Base-by-base conservation (phyloP, 495 filamentous ascomycete genomes). In the Neurospora sp. region DNA sequence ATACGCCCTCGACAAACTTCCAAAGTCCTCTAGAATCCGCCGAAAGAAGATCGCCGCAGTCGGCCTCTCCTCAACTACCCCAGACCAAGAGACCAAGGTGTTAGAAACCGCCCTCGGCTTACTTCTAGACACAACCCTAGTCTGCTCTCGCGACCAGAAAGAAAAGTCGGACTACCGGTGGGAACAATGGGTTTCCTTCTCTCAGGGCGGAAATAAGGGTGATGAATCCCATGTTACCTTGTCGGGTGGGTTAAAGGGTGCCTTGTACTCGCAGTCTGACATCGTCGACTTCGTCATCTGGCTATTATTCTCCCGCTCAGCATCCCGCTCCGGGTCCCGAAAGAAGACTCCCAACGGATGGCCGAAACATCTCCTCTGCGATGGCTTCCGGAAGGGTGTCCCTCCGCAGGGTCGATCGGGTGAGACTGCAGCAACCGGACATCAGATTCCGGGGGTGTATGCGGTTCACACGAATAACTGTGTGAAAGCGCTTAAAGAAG, bases 281-380 rank as follows among this genome's bases (percentile, higher is more conserved):
- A 86, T 97, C 74, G 87, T 98, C 69, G 92, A 97, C 81, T 96
- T 93, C 77, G 90, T 90, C 12, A 89, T 98, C 39, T 91, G 88
- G 83, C 83, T 86, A 3, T 81, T 97, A 3, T 97, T 97, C 81
- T 88, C 87, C 18, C 18, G 42, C 18, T 9, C 42, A 9, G 42
- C 8, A 20, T 45, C 18, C 7, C 35, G 35, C 35, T 35, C 35
- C 6, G 35, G 4, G 5, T 44, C 18, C 18, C 18, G 42, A 4
- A 0, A 45, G 4, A n/a, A 45, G 42, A n/a, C 8, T 4, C 20
- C 20, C 1, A 59, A 59, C 10, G 53, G 53, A 18, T 65, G 53
- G 44, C 89, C 89, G 0, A 85, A 88, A 61, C 93, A 97, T 82
- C 75, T 96, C 6, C 85, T 97, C 12, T 92, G 91, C 73, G 89